phyloP scores from a whole-genome alignment of 2,329 filamentous ascomycete species.

The Fusarium floridanum region DNA sequence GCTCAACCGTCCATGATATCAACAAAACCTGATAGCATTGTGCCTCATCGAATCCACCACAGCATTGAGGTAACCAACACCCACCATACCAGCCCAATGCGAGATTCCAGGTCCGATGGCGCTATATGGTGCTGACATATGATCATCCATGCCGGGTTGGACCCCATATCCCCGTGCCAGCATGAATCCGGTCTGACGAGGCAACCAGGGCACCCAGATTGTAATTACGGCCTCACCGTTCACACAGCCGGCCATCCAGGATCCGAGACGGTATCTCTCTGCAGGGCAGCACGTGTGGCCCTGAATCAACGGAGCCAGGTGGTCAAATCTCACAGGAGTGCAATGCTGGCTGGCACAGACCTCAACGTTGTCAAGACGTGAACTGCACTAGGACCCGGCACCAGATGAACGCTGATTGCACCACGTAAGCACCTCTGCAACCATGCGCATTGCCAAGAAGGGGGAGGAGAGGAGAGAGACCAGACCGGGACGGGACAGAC shows the following conservation, averaged over 20 bases:
- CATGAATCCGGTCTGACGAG: constrained; percentile 4
- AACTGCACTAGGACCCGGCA: constrained; percentile 17
- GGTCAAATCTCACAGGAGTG: constrained; percentile 17
- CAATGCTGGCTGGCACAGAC: constrained; percentile 6
- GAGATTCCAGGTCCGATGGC: background rate
- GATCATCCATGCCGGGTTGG: background rate
- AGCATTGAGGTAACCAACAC: background rate
- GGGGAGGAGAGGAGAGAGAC: background rate
- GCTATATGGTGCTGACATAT: constrained; percentile 30
- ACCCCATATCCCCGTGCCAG: background rate
- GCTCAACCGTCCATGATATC: background rate
- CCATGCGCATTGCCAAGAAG: constrained; percentile 26
- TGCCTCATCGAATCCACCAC: background rate
- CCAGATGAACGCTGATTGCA: constrained; percentile 19
- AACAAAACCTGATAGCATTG: background rate
- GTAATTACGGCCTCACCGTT: constrained; percentile 21
- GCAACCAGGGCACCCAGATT: background rate
- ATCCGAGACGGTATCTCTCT: constrained; percentile 17
- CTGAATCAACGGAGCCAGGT: constrained; percentile 12
- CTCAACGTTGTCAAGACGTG: constrained; percentile 22
- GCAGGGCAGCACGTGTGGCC: constrained; percentile 2
- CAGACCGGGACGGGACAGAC: background rate
- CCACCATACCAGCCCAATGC: background rate
- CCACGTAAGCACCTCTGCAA: constrained; percentile 32
- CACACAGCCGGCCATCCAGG: background rate